These are phyloP conservation scores for Suhomyces xylopsoci DNA, from an alignment of 805 yeast genomes.

Conservation along the genomic window DNA sequence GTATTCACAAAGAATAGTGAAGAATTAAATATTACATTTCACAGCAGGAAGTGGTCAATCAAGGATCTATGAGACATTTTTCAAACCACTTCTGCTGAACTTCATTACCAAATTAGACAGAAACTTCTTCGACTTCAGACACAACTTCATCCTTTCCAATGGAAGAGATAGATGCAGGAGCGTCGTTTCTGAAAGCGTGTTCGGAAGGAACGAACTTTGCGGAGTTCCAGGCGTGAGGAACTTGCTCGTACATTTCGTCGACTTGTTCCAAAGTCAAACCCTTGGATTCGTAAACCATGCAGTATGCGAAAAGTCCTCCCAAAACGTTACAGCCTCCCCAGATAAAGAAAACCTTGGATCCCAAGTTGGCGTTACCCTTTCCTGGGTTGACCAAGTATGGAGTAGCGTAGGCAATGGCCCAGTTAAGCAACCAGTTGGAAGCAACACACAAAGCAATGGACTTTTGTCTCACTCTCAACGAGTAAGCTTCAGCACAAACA, in stretches of 20 bases:
- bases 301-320: constrained; percentile 32
- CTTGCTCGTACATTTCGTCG: constrained; percentile 37
- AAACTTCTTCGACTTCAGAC: constrained; percentile 27
- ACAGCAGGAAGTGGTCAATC: neutral
- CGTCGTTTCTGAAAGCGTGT: constrained; percentile 33
- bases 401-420: constrained; percentile 40
- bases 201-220: constrained; percentile 27
- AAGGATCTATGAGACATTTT: too few species aligned
- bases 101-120: constrained; percentile 10
- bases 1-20: constrained; percentile 1
- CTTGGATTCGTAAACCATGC: constrained; percentile 38
- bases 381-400: constrained; percentile 42
- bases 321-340: constrained; percentile 41
- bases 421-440: constrained; percentile 43
- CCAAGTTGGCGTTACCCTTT: constrained; percentile 38
- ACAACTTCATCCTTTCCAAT: constrained; percentile 23
- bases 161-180: constrained; percentile 13
- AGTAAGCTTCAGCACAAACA: constrained; percentile 35
- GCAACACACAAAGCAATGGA: constrained; percentile 40
- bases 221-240: constrained; percentile 34
- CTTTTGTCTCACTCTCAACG: constrained; percentile 39
- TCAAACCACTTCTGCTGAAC: neutral
- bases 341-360: constrained; percentile 40
- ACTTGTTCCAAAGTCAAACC: constrained; percentile 42
- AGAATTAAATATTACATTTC: neutral